phyloP scores from a whole-genome alignment of 805 yeast genomes.

The Groenewaldozyma salmanticensis region DNA sequence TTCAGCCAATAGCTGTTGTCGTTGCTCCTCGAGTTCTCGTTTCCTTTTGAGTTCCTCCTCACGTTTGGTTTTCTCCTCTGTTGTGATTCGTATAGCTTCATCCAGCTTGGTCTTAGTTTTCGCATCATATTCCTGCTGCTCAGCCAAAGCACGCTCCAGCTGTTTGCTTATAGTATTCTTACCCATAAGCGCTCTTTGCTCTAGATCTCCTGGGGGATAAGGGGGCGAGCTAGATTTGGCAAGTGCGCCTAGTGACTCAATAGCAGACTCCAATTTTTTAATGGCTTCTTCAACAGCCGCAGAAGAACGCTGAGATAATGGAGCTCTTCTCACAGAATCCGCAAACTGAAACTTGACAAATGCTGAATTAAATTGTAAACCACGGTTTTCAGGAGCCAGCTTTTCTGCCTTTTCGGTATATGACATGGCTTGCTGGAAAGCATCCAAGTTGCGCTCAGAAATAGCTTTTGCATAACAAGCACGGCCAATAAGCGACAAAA shows the following conservation, averaged over 20 bases:
- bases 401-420: slow-evolving; percentile 50
- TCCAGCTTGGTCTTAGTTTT: slow-evolving; percentile 51
- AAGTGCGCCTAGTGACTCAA: slow-evolving; percentile 46
- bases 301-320: slow-evolving; percentile 48
- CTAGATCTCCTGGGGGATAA: slow-evolving; percentile 67
- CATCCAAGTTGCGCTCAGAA: slow-evolving; percentile 53
- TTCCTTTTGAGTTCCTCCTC: slow-evolving; percentile 29
- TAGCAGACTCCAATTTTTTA: slow-evolving; percentile 52
- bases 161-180: slow-evolving; percentile 62
- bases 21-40: slow-evolving; percentile 22
- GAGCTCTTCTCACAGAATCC: slow-evolving; percentile 60
- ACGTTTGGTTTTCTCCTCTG: slow-evolving; percentile 40
- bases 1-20: slow-evolving; percentile 21
- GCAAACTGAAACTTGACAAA: slow-evolving; percentile 81
- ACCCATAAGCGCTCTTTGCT: slow-evolving; percentile 82
- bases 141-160: slow-evolving; percentile 57
- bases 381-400: slow-evolving; percentile 31
- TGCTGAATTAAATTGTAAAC: slow-evolving; percentile 69
- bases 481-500: slow-evolving; percentile 67
- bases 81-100: slow-evolving; percentile 60
- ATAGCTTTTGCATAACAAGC: slow-evolving; percentile 81
- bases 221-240: slow-evolving; percentile 60
- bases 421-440: slow-evolving; percentile 51
- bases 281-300: slow-evolving; percentile 51
- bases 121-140: slow-evolving; percentile 59